phyloP scores from a whole-genome alignment of 768 basidiomycete species.

The Symmetrospora coprosmae region DNA sequence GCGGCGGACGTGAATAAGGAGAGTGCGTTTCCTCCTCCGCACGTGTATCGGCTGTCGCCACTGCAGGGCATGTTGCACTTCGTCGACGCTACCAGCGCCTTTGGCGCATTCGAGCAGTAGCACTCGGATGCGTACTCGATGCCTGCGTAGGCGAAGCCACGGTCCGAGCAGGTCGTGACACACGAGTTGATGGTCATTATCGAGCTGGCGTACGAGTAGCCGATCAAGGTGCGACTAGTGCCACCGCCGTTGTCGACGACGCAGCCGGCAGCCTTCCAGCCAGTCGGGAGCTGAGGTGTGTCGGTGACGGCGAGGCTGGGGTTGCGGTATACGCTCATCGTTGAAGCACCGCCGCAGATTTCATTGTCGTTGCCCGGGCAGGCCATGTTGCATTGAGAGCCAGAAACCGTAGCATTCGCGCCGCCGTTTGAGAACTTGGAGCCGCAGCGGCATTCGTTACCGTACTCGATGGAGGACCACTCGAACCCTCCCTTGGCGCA shows the following conservation, averaged over 20 bases:
- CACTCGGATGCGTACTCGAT: background rate
- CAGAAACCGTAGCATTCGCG: background rate
- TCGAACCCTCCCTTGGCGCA: too few species aligned
- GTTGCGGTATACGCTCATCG: background rate
- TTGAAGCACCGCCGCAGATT: background rate
- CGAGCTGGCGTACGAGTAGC: background rate
- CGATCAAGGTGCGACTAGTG: background rate
- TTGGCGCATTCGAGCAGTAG: background rate
- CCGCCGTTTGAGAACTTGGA: conserved; percentile 8
- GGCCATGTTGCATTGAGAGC: background rate
- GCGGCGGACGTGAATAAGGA: background rate
- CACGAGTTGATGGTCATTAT: background rate
- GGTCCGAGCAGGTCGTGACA: background rate
- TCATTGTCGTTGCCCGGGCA: background rate
- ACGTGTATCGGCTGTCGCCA: conserved; percentile 1
- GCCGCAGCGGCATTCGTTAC: too few species aligned
- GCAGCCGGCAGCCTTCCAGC: background rate
- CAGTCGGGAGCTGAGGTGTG: background rate
- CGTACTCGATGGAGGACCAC: too few species aligned
- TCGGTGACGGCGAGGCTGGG: too few species aligned
- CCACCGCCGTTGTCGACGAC: background rate
- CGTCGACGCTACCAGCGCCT: background rate
- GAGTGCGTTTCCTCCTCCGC: conserved; percentile 2
- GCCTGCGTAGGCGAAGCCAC: background rate
- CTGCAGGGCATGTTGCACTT: background rate